Base-by-base conservation (phyloP, 202 grass and related monocot genomes). In the Carex arenaria region DNA sequence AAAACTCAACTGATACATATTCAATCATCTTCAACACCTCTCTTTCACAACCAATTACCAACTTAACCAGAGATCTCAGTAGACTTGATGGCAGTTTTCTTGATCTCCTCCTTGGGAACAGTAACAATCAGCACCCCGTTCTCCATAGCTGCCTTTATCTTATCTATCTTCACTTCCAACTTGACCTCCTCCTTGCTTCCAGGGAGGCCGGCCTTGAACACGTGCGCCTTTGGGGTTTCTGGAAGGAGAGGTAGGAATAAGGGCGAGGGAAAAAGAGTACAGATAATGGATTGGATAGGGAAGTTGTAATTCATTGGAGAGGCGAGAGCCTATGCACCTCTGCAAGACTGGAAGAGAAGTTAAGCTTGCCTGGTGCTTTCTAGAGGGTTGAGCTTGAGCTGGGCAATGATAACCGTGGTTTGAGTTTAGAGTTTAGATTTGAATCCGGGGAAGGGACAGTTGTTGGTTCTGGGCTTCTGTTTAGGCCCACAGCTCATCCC, bases 61-160 rank as follows among this genome's bases (percentile, higher is more conserved):
- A 18, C 59, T 84, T 4, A 85, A 2, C 85, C 63, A n/a, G 85
- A 72, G 74, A 93, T 93, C 15, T 89, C 72, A 9, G 8, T 69
- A 53, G 78, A 11, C 82, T 87, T 89, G 32, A 86, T 80, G 34
- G 38, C 61, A 0, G 87, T 15, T 61, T 89, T 87, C 84, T 91
- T 89, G 0, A 65, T 75, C 76, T 91, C 73, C 0, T 56, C 42
- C 42, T 2, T 45, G 42, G 42, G 42, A 45, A 45, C 42, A 45
- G 42, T 45, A 45, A 9, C 42, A 45, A 45, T 45, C 42, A 45
- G 42, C 76, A 93, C 82, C n/a, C 45, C 78, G 34, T 88, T 84
- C 64, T 72, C 71, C 7, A 87, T 38, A 0, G 43, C 83, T 4
- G 80, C 88, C 76, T 82, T 93, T 84, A 23, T 0, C 82, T 76